phyloP scores from a whole-genome alignment of 225 moss, liverwort and hornwort species.

The Asterella californica region DNA sequence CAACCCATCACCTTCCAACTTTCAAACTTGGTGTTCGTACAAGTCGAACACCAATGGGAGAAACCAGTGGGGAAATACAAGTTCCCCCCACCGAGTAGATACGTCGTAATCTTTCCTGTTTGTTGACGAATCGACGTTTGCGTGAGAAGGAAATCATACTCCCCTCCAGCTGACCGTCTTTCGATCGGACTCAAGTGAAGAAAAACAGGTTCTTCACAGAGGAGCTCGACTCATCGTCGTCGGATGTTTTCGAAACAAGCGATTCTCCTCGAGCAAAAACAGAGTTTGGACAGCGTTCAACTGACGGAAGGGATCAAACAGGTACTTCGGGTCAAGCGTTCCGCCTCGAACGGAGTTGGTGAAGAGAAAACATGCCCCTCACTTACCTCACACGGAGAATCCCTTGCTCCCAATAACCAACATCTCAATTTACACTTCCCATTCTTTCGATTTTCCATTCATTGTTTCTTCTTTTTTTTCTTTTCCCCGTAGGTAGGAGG shows the following conservation, averaged over 20 bases:
- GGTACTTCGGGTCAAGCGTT: not conserved
- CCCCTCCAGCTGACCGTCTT: conserved; percentile 1
- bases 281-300: not conserved
- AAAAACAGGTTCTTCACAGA: not conserved
- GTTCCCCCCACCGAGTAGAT: not conserved
- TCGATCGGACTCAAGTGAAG: not conserved
- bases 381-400: not conserved
- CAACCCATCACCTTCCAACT: not conserved
- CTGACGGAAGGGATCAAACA: conserved; percentile 15
- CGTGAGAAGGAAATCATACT: conserved; percentile 2
- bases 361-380: not conserved
- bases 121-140: not conserved
- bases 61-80: not conserved
- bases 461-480: not conserved
- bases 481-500: conserved; percentile 2
- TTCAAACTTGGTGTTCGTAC: too few relatives aligned
- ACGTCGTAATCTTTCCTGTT: not conserved
- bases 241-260: not conserved
- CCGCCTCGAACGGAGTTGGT: not conserved
- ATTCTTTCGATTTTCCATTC: not conserved
- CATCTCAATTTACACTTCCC: not conserved
- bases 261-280: not conserved
- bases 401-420: not conserved
- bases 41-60: not conserved
- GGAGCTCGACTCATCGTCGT: not conserved